Percentiles rank a stretch among this genome's conserved stretches.
phyloP scores from a whole-genome alignment of 805 yeast genomes.

The Priceomyces carsonii region DNA sequence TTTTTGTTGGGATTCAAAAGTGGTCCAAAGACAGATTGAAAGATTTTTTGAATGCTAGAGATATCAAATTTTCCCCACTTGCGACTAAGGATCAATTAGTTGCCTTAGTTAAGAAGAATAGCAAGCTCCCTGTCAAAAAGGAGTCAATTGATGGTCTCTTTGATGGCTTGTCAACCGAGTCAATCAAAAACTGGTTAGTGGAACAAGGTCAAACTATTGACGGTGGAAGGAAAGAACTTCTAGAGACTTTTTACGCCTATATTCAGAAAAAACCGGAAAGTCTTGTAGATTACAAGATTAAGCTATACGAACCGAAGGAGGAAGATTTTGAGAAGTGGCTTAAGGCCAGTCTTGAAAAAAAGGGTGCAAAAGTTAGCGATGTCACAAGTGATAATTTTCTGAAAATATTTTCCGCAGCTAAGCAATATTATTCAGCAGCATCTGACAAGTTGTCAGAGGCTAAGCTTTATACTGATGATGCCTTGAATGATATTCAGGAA shows the following conservation, averaged over 20 bases:
- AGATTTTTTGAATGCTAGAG: conserved; percentile 42
- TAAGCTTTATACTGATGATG: conserved; percentile 14
- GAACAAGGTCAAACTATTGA: conserved; percentile 25
- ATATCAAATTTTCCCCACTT: conserved; percentile 37
- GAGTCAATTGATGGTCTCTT: conserved; percentile 25
- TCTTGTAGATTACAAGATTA: conserved; percentile 16
- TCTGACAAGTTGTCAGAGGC: conserved; percentile 12
- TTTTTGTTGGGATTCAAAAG: conserved; percentile 43
- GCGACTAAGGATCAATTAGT: conserved; percentile 41
- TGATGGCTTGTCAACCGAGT: conserved; percentile 39
- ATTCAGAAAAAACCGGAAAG: conserved; percentile 9
- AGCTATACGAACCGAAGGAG: conserved; percentile 18
- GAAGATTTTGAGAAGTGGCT: conserved; percentile 19
- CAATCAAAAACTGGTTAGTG: conserved; percentile 40
- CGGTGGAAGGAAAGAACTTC: conserved; percentile 26
- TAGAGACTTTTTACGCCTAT: conserved; percentile 16
- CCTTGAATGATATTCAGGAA: conserved; percentile 15
- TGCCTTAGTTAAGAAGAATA: conserved; percentile 36
- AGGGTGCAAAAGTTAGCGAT: conserved; percentile 5
- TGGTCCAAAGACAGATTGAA: conserved; percentile 50
- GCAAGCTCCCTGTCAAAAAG: conserved; percentile 19
- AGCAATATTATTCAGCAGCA: conserved; percentile 22
- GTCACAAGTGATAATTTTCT: conserved; percentile 14
- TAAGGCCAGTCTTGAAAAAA: conserved; percentile 10
- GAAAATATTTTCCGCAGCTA: conserved; percentile 10